A percentile compares a stretch with the other conserved stretches of the same genome.
Evolutionary conservation across 345 rosid species (phyloP).

Genomic region (Pistacia atlantica): DNA sequence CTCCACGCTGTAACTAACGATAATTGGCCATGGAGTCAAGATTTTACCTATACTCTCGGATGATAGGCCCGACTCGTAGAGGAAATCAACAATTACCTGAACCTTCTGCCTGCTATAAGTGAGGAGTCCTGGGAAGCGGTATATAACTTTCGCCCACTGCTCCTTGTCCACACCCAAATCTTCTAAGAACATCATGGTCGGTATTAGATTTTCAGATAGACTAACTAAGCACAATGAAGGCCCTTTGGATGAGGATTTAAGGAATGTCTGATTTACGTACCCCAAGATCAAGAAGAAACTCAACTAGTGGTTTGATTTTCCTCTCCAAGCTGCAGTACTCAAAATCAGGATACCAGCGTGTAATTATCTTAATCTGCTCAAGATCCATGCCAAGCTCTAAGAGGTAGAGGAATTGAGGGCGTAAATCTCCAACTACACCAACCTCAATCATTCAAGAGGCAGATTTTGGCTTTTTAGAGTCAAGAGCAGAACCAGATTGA

Average conservation of each 20-base stretch:
- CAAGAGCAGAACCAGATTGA: background rate
- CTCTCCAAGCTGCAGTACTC: constrained; percentile 75
- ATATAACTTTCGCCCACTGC: constrained; percentile 31
- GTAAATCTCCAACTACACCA: constrained; percentile 45
- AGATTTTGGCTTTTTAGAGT: constrained; percentile 33
- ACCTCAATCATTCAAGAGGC: constrained; percentile 28
- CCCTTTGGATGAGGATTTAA: constrained; percentile 53
- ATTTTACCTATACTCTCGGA: no score
- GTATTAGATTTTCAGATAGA: constrained; percentile 60
- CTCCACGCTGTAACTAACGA: constrained; percentile 21
- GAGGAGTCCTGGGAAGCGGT: constrained; percentile 41
- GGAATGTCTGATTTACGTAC: constrained; percentile 57
- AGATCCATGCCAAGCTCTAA: background rate
- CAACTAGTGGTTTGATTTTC: constrained; percentile 58
- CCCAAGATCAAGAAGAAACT: background rate
- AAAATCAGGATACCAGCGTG: constrained; percentile 66
- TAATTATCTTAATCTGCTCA: constrained; percentile 47
- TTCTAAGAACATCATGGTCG: constrained; percentile 74
- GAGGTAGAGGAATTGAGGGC: constrained; percentile 56
- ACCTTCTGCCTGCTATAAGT: constrained; percentile 43
- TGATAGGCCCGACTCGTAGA: no score
- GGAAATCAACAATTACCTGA: constrained; percentile 17
- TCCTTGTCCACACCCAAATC: constrained; percentile 44
- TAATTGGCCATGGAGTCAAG: no score
- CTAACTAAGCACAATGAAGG: constrained; percentile 74